Evolutionary conservation across 208 protist genomes (phyloP).

Genomic region (Vickermania ingenoplastis): DNA sequence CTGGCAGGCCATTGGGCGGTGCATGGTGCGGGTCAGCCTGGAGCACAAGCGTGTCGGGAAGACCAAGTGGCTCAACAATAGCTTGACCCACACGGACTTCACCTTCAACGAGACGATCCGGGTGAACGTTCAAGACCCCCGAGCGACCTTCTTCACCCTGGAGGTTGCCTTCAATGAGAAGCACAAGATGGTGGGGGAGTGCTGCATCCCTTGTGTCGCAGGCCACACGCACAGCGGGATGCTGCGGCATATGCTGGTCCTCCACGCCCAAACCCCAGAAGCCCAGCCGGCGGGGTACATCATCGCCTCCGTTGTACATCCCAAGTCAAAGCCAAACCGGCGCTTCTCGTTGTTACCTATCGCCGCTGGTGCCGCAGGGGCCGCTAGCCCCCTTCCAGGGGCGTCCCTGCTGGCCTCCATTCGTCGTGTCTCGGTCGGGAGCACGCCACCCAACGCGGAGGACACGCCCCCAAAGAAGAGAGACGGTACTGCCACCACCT

Average conservation of each 20-base stretch:
- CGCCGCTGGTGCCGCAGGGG: constrained; percentile 18
- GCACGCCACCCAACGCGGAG: too few species aligned
- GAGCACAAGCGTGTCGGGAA: constrained; percentile 22
- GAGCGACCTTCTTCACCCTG: constrained; percentile 32
- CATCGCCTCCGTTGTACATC: constrained; percentile 38
- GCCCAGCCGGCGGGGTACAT: constrained; percentile 51
- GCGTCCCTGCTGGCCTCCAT: not conserved
- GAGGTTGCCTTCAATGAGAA: constrained; percentile 34
- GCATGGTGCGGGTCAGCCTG: constrained; percentile 42
- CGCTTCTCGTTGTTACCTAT: not conserved
- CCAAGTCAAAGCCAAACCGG: constrained; percentile 19
- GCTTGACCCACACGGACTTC: constrained; percentile 21
- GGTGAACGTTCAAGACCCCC: constrained; percentile 36
- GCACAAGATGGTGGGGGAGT: constrained; percentile 34
- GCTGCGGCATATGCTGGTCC: constrained; percentile 51
- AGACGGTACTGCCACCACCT: too few species aligned
- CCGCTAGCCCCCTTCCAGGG: not conserved
- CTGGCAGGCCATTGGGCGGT: constrained; percentile 27
- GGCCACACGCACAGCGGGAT: constrained; percentile 28
- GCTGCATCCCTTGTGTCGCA: constrained; percentile 43
- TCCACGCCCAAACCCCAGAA: constrained; percentile 34
- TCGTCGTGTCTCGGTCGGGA: too few species aligned
- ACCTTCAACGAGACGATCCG: constrained; percentile 26
- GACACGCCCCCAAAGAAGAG: too few species aligned
- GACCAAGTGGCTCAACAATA: constrained; percentile 17